Base-by-base conservation (phyloP, 805 yeast genomes). In the Ogataea neopini region DNA sequence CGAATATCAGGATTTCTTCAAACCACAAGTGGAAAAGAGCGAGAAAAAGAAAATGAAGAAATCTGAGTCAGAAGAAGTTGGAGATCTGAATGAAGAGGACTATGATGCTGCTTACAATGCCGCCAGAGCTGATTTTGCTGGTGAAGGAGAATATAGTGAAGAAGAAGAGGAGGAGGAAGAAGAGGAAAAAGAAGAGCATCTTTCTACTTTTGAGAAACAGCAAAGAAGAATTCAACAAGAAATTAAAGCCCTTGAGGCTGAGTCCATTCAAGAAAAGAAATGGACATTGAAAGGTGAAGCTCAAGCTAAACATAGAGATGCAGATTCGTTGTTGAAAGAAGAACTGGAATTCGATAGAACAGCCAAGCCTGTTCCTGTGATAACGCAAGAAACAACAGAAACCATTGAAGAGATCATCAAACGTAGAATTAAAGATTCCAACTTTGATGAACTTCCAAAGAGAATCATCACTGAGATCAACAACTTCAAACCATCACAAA, bases 201-300 rank as follows among this genome's bases (percentile, higher is more conserved):
- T 89, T 47, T 88, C 96, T 0, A 79, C 88, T 3, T 89, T 81
- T 63, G 95, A 92, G 67, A 84, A 79, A 56, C 96, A 89, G 64
- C 97, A 92, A 66, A 72, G 74, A 44, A 80, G 80, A 50, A 73
- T 94, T 20, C 87, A 84, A 59, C 75, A 77, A 29, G 96, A 94
- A 67, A 94, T 94, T 51, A 78, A 78, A 29, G 75, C 78, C 56
- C 73, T 91, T 42, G 99, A 92, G 68, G 80, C 82, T 38, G 97
- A 91, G 64, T 84, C 94, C 14, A 83, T 92, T 25, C 94, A 91
- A 3, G 92, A 86, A 48, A 92, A 94, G 71, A 83, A 82, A 59
- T 92, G 99, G 99, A 82, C 96, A 6, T 76, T 92, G 80, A 86
- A 83, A 59, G 99, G 99, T 69, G 99, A 94, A 69, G 90, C 88